Base-by-base conservation (phyloP, 768 basidiomycete genomes). In the Lactifluus pinguis region DNA sequence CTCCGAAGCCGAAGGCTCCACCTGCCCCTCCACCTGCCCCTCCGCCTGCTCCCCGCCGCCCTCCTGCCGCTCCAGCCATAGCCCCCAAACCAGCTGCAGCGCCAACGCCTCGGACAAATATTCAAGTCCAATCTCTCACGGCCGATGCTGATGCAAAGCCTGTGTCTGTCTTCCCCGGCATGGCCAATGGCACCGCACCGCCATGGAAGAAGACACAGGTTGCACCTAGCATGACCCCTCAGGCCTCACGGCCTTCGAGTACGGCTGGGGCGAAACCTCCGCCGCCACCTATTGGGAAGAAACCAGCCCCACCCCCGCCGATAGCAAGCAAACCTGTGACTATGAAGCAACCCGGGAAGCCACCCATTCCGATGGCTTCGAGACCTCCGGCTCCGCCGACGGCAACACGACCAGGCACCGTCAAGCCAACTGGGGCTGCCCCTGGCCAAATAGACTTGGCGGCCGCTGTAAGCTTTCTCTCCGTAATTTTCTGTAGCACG, bases 141-240 rank as follows among this genome's bases (percentile, higher is more conserved):
- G 84, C 87, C 2, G 76, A 89, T 59, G 76, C 78, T 0, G 79
- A 76, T n/a, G 86, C 88, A 0, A 90, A 86, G 68, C 91, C 91
- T 0, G 77, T 90, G 3, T 81, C 90, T 4, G 89, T 92, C 6
- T 91, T 92, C 72, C 89, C 89, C 3, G 87, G 89, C 0, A 83
- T 90, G 79, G 78, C 80, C 6, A 89, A 89, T 69, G 89, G 89
- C 1, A 80, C 85, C 4, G 77, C 83, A 6, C 70, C 85, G 2
- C 86, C 89, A 2, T 89, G 89, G 88, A 90, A 87, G 76, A 88
- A 82, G 70, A 57, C 74, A 3, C 66, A 76, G 10, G 62, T 70
- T 4, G 64, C 69, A 17, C 73, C 76, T 10, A 48, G 66, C 9
- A 72, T 74, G 30, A 76, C 80, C 1, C 78, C 79, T 11, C 72